Conservation (phyloP, 257 asterid genomes). For the Solanum ossicruentum region DNA sequence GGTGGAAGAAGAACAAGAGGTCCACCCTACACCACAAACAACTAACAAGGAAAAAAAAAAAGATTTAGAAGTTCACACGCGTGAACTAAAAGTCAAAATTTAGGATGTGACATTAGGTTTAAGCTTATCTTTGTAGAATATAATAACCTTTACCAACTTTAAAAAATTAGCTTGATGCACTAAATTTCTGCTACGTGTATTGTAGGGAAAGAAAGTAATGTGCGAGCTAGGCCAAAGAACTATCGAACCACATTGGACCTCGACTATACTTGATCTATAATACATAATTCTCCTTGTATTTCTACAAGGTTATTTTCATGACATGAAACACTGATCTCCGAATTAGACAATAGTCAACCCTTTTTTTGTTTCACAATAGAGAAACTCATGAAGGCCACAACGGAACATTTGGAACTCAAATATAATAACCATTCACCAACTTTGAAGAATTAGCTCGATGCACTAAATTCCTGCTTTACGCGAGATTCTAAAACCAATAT, state of each 20-base stretch:
- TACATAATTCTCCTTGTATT: not conserved
- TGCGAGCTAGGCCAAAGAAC: not conserved
- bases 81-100: not conserved
- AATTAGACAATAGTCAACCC: not conserved
- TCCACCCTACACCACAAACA: not conserved
- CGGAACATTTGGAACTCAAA: no score
- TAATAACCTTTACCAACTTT: not conserved
- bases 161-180: not conserved
- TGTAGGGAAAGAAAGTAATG: not conserved
- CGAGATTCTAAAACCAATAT: not conserved
- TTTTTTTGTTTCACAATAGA: not conserved
- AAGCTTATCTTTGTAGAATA: not conserved
- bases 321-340: not conserved
- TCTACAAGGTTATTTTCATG: not conserved
- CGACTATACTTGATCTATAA: not conserved
- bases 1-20: not conserved
- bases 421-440: not conserved
- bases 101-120: not conserved
- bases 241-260: not conserved
- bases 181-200: not conserved
- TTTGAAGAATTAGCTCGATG: not conserved
- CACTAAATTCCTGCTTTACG: not conserved
- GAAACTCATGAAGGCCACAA: not conserved
- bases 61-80: not conserved
- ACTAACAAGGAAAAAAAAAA: not conserved